Base-by-base conservation (phyloP, 768 basidiomycete genomes). In the Chalciporus pseudorubinellus region DNA sequence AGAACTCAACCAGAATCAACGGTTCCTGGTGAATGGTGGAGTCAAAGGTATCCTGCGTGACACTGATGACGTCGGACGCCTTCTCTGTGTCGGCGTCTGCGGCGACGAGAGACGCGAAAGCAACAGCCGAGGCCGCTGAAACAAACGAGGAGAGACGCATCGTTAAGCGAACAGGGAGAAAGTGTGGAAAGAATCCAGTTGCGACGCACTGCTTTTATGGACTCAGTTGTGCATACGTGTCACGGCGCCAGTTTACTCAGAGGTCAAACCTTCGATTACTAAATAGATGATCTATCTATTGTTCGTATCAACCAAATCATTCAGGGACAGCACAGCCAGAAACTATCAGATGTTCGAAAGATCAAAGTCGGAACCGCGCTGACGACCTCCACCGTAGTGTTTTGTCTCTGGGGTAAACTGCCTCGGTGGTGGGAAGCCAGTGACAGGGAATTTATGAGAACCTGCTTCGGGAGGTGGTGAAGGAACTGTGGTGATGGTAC, bases 1-100 rank as follows among this genome's bases (percentile, higher is more conserved):
- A 95, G 84, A 94, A 98, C 77, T 98, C 95, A 55, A 98, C 89
- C 26, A 98, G 79, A 55, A 92, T 83, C 57, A 95, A 73, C 18
- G 84, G 67, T 64, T 92, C 89, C 3, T 75, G 68, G 54, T 76
- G 72, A 52, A 95, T 82, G 51, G 78, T 68, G 26, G 78, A 71
- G 57, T 87, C 79, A 67, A 97, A 95, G 62, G 76, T 82, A 56
- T 75, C 70, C 39, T 83, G 70, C 24, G 83, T 90, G 54, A 98
- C 74, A 67, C 76, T 85, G 43, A 93, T 55, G 57, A 99, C 95
- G 70, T 98, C 95, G 3, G 89, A 89, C 22, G 38, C 29, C 14
- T 58, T 62, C 34, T 81, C 74, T 12, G 64, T 26, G 16, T 67
- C 69, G 0, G 55, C 10, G 14, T 74, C 82, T 49, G 81, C 84